phyloP scores from a whole-genome alignment of 306 rosid species.

The Cucurbita maxima region DNA sequence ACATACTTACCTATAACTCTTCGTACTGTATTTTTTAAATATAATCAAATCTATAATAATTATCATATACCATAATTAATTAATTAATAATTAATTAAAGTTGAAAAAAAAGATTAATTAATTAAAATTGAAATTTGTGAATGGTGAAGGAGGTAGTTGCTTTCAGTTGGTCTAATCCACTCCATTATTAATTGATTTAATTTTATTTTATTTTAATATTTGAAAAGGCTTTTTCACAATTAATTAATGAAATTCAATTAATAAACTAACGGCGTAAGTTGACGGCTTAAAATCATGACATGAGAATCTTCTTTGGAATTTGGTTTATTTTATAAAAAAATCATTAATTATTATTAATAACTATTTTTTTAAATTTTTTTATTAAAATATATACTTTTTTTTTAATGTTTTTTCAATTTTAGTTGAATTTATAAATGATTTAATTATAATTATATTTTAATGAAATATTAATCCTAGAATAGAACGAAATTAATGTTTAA shows the following conservation, averaged over 20 bases:
- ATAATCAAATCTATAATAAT: not conserved
- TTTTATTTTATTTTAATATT: not conserved
- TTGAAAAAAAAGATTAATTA: not conserved
- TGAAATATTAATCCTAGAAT: no score
- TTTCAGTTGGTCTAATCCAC: conserved; percentile 3
- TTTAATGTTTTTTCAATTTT: no score
- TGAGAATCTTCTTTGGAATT: not conserved
- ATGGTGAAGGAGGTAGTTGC: not conserved
- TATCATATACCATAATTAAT: not conserved
- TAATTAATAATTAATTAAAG: not conserved
- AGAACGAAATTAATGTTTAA: no score
- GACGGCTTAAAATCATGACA: not conserved
- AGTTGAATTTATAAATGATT: no score
- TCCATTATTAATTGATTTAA: not conserved
- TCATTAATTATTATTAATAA: no score
- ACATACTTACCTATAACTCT: no score
- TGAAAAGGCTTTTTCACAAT: not conserved
- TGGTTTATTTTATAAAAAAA: no score
- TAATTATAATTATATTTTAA: no score
- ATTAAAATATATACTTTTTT: no score
- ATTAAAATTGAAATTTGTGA: not conserved
- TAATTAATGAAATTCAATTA: not conserved
- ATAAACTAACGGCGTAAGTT: not conserved
- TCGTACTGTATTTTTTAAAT: no score
- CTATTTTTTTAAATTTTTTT: no score